phyloP scores from a whole-genome alignment of 164 flowering plant species.

The Amborella trichopoda region DNA sequence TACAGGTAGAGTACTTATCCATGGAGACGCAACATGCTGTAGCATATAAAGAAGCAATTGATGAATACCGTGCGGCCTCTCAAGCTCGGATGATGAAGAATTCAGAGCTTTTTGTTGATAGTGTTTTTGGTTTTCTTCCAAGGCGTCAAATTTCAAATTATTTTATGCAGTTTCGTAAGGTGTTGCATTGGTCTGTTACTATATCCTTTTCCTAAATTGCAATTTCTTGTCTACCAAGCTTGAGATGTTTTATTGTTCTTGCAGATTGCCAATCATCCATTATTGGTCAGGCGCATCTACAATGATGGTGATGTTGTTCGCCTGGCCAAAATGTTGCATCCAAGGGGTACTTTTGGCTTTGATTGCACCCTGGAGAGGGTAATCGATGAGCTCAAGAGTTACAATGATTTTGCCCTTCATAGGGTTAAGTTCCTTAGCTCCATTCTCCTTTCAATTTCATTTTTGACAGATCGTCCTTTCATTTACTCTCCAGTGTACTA shows the following conservation, averaged over 20 bases:
- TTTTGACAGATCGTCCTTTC: too few relatives aligned
- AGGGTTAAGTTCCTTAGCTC: too few relatives aligned
- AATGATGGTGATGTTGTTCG: conserved; percentile 68
- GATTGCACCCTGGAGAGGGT: conserved; percentile 84
- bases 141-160: conserved; percentile 83
- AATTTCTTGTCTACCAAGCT: background rate
- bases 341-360: conserved; percentile 82
- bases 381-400: conserved; percentile 69
- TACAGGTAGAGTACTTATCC: conserved; percentile 68
- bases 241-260: conserved; percentile 4
- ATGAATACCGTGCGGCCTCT: conserved; percentile 72
- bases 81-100: conserved; percentile 46
- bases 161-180: conserved; percentile 91
- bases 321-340: conserved; percentile 59
- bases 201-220: background rate
- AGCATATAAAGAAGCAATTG: conserved; percentile 87
- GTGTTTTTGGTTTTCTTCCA: conserved; percentile 38
- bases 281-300: conserved; percentile 81
- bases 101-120: conserved; percentile 18
- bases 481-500: too few relatives aligned
- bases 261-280: conserved; percentile 97
- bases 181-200: conserved; percentile 7
- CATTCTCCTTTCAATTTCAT: too few relatives aligned
- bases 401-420: conserved; percentile 82
- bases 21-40: conserved; percentile 64